Conservation (phyloP, 192 early-diverging fungal species). For the Irineochytrium annulatum region DNA sequence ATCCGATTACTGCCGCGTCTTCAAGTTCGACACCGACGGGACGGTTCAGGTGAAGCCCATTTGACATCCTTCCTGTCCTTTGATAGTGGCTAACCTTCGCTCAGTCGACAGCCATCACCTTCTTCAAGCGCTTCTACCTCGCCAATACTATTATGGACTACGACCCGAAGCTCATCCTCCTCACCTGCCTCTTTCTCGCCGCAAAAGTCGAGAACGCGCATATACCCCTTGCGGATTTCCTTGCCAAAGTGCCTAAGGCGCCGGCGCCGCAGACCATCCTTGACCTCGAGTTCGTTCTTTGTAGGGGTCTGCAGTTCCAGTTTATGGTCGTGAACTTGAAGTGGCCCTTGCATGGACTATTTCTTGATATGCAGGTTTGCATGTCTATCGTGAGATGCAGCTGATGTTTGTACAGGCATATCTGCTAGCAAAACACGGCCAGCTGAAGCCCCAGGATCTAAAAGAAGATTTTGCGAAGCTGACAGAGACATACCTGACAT, state of each 20-base stretch:
- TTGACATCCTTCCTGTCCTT: not conserved
- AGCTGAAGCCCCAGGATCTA: conserved; percentile 7
- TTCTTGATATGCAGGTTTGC: conserved; percentile 46
- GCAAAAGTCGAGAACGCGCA: conserved; percentile 40
- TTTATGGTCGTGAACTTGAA: conserved; percentile 40
- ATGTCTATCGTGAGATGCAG: not conserved
- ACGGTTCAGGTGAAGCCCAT: conserved; percentile 32
- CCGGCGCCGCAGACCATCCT: conserved; percentile 29
- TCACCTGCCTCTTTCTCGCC: conserved; percentile 44
- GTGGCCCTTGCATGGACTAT: conserved; percentile 46
- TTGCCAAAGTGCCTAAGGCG: conserved; percentile 34
- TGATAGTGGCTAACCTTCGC: conserved; percentile 6
- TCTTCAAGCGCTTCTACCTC: conserved; percentile 52
- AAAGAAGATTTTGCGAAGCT: conserved; percentile 20
- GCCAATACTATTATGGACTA: conserved; percentile 43
- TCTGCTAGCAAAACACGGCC: conserved; percentile 10
- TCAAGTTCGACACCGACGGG: conserved; percentile 30
- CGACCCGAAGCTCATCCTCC: conserved; percentile 42
- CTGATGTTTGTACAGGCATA: conserved; percentile 6
- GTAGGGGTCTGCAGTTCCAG: conserved; percentile 37
- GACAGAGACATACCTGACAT: conserved; percentile 20
- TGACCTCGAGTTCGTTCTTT: conserved; percentile 38
- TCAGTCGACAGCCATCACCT: conserved; percentile 45
- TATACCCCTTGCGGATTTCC: conserved; percentile 35
- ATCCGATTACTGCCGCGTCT: conserved; percentile 20